phyloP scores from a whole-genome alignment of 768 basidiomycete genomes.

The Holtermannia corniformis region DNA sequence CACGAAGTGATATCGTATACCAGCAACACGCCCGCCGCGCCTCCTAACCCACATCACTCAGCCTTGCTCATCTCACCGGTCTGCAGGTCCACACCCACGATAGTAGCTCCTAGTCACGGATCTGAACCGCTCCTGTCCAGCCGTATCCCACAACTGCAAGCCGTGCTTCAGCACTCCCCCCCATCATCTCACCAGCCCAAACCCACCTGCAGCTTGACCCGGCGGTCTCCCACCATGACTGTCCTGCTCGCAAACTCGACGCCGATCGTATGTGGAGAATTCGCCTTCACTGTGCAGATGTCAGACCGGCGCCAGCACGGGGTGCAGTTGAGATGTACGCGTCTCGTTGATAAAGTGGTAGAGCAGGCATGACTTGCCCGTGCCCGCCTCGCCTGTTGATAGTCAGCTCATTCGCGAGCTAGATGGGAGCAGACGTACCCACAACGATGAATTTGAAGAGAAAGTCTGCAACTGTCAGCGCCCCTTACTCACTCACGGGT shows the following conservation, averaged over 20 bases:
- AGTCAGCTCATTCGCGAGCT: constrained; percentile 5
- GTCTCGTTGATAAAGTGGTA: constrained; percentile 94
- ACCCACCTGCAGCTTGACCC: constrained; percentile 85
- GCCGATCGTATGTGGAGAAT: constrained; percentile 95
- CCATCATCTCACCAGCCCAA: background rate
- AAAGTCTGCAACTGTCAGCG: constrained; percentile 56
- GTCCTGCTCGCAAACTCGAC: constrained; percentile 96
- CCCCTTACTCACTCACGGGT: background rate
- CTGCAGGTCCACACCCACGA: constrained; percentile 33
- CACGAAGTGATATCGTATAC: constrained; percentile 45
- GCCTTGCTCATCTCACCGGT: background rate
- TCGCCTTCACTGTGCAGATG: constrained; percentile 66
- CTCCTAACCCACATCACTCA: constrained; percentile 44
- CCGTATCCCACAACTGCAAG: constrained; percentile 97
- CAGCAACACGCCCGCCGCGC: constrained; percentile 49
- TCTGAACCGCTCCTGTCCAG: constrained; percentile 92
- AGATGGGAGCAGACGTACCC: constrained; percentile 48
- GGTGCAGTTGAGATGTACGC: constrained; percentile 53
- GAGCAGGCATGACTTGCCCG: constrained; percentile 92
- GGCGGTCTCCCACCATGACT: constrained; percentile 83
- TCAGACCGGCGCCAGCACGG: background rate
- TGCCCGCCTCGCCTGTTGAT: constrained; percentile 76
- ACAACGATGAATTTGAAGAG: constrained; percentile 98
- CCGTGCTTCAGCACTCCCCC: constrained; percentile 43
- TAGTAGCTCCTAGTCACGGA: constrained; percentile 83